Evolutionary conservation across 805 yeast species (phyloP).

Genomic region (Ogataea philodendri): DNA sequence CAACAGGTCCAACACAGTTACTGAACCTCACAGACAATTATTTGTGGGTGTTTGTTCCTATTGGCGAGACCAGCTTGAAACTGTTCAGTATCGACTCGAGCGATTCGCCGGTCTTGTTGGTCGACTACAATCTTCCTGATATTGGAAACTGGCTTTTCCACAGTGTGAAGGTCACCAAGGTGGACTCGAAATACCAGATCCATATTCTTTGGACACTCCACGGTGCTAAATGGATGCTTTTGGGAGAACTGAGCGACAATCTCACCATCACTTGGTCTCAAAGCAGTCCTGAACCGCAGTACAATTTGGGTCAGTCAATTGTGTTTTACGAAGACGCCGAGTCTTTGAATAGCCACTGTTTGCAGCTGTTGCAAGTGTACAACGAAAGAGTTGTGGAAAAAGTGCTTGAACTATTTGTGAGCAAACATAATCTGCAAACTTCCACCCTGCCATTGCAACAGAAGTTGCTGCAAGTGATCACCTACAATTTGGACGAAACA

Average conservation of each 20-base stretch:
- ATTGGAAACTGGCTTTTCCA: slow-evolving; percentile 29
- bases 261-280: slow-evolving; percentile 19
- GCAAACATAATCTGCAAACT: slow-evolving; percentile 12
- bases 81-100: slow-evolving; percentile 23
- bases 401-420: slow-evolving; percentile 33
- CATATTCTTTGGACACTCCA: slow-evolving; percentile 30
- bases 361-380: slow-evolving; percentile 46
- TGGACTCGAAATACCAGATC: slow-evolving; percentile 11
- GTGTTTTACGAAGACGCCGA: slow-evolving; percentile 10
- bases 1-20: slow-evolving; percentile 22
- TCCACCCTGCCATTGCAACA: slow-evolving; percentile 32
- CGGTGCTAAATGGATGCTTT: slow-evolving; percentile 22
- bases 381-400: slow-evolving; percentile 48
- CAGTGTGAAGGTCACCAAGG: slow-evolving; percentile 16
- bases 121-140: slow-evolving; percentile 18
- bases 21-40: slow-evolving; percentile 14
- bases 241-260: slow-evolving; percentile 13
- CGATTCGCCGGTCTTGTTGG: slow-evolving; percentile 9
- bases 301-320: slow-evolving; percentile 15
- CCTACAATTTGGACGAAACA: slow-evolving; percentile 28
- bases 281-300: slow-evolving; percentile 6
- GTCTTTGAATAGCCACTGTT: slow-evolving; percentile 38
- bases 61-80: slow-evolving; percentile 24
- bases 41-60: slow-evolving; percentile 28
- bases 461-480: slow-evolving; percentile 31